Evolutionary conservation across 306 rosid species (phyloP).

Genomic region (Pyrus bretschneideri): DNA sequence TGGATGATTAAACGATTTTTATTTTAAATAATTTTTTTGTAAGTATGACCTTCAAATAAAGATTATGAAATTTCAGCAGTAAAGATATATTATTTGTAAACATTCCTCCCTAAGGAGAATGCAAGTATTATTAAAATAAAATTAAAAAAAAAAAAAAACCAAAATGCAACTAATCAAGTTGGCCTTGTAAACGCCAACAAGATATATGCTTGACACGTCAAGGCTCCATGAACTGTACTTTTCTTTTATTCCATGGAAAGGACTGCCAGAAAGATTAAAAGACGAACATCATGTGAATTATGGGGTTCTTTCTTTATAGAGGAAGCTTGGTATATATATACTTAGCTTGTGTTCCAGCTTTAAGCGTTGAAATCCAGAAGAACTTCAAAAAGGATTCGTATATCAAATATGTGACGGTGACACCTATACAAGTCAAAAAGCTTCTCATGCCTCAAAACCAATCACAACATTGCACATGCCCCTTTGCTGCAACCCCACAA

Average conservation of each 20-base stretch:
- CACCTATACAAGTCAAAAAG: neutral
- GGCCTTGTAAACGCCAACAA: neutral
- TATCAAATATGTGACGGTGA: neutral
- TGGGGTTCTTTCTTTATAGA: neutral
- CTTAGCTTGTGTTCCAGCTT: neutral
- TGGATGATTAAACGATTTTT: no score
- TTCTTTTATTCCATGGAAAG: neutral
- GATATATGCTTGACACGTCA: neutral
- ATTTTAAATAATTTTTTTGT: no score
- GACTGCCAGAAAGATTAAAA: neutral
- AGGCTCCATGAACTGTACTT: neutral
- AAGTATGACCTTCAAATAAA: no score
- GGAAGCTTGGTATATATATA: slow-evolving; percentile 2
- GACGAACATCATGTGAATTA: neutral
- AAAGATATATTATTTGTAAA: no score
- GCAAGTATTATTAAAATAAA: no score
- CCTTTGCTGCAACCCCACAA: neutral
- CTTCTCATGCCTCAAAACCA: neutral
- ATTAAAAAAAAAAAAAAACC: neutral
- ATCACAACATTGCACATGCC: neutral
- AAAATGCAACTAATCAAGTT: neutral
- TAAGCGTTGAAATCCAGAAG: slow-evolving; percentile 19
- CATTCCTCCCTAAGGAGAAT: no score
- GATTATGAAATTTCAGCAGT: no score
- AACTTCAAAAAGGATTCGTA: neutral